Evolutionary conservation across 768 basidiomycete genomes (phyloP).

Genomic region (Hericium erinaceus): DNA sequence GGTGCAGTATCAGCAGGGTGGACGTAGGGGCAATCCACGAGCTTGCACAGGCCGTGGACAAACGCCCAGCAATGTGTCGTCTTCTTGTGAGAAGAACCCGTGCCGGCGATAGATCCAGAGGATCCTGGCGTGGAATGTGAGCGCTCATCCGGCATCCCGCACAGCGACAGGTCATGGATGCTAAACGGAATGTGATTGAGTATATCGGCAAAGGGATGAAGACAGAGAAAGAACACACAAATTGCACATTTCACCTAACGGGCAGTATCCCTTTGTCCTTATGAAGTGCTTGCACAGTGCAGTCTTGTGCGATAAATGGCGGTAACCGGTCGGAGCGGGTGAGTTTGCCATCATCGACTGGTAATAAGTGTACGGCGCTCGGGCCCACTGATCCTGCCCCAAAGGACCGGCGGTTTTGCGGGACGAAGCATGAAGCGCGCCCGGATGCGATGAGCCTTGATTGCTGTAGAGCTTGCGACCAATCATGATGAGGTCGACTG

Average conservation of each 20-base stretch:
- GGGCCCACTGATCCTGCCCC: no score
- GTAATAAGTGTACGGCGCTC: background rate
- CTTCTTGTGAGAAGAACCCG: background rate
- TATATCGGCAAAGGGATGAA: background rate
- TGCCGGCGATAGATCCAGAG: background rate
- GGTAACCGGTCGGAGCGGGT: background rate
- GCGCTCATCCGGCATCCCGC: background rate
- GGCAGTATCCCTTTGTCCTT: background rate
- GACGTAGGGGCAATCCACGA: background rate
- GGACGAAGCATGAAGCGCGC: no score
- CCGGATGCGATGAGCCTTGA: no score
- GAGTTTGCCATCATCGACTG: background rate
- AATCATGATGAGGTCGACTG: no score
- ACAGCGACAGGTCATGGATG: background rate
- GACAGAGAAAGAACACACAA: background rate
- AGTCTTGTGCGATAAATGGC: constrained; percentile 12
- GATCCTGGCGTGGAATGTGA: background rate
- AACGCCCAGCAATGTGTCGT: constrained; percentile 2
- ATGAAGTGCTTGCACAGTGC: background rate
- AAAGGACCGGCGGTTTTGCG: no score
- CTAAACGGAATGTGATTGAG: background rate
- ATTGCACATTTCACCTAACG: background rate
- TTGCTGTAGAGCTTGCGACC: no score
- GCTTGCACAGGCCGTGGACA: background rate
- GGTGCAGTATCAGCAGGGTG: background rate